These are phyloP conservation scores for Exsudoporus floridanus DNA, from an alignment of 1,284 basidiomycete species.

Conservation along the genomic window DNA sequence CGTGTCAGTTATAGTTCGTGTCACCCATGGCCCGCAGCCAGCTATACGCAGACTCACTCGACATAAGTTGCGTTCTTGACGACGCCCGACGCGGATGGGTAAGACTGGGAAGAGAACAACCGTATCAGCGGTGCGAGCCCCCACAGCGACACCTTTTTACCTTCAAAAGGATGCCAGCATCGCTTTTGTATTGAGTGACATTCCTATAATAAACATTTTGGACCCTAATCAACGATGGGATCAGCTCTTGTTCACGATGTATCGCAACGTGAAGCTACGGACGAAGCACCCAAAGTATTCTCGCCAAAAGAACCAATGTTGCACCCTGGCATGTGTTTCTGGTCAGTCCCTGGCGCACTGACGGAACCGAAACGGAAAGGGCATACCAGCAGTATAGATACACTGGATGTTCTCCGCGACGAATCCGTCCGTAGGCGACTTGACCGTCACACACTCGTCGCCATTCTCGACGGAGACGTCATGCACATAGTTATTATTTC, in stretches of 20 bases:
- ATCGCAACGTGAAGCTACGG: not conserved
- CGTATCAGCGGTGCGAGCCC: not conserved
- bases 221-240: not conserved
- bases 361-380: not conserved
- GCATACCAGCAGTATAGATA: slow-evolving; percentile 12
- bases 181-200: not conserved
- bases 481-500: slow-evolving; percentile 17
- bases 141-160: not conserved
- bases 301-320: slow-evolving; percentile 19
- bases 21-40: not conserved
- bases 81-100: slow-evolving; percentile 8
- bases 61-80: slow-evolving; percentile 15
- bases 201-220: slow-evolving; percentile 14
- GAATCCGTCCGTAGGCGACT: slow-evolving; percentile 15
- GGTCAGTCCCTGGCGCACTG: not conserved
- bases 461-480: slow-evolving; percentile 23
- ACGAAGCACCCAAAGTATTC: not conserved
- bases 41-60: slow-evolving; percentile 9
- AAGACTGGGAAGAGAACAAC: slow-evolving; percentile 2
- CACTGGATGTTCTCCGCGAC: slow-evolving; percentile 15
- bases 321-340: slow-evolving; percentile 9
- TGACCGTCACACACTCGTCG: slow-evolving; percentile 21
- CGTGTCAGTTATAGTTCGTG: not conserved
- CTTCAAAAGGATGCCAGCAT: slow-evolving; percentile 10
- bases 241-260: not conserved